phyloP scores from a whole-genome alignment of 2,329 filamentous ascomycete genomes.

The Botryotinia globosa region DNA sequence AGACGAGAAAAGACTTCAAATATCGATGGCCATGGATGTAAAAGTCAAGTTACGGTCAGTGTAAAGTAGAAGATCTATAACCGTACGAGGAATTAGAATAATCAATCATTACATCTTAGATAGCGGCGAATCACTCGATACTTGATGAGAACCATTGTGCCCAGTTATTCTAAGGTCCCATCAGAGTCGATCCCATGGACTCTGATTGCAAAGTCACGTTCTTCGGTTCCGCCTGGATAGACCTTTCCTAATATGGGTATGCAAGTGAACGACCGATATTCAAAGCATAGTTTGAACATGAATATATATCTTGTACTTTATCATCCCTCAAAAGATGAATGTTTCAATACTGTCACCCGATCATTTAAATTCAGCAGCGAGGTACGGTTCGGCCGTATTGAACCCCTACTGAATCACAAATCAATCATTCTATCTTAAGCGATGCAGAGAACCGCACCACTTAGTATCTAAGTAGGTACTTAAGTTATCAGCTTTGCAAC shows the following conservation, averaged over 20 bases:
- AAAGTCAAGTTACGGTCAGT: not conserved
- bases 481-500: not conserved
- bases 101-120: not conserved
- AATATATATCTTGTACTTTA: not conserved
- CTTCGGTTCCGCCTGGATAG: not conserved
- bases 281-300: not conserved
- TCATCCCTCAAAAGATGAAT: not conserved
- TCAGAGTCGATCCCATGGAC: not conserved
- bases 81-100: not conserved
- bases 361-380: not conserved
- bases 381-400: not conserved
- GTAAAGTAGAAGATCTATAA: not conserved
- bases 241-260: not conserved
- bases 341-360: not conserved
- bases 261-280: not conserved
- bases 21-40: not conserved
- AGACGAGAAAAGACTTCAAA: not conserved
- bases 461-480: not conserved
- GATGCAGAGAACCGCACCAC: not conserved
- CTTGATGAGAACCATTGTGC: not conserved
- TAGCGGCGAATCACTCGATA: not conserved
- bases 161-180: not conserved
- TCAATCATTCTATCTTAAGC: not conserved
- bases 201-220: not conserved
- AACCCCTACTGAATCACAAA: not conserved